Base-by-base conservation (phyloP, 345 rosid genomes). In the Ricinus communis region DNA sequence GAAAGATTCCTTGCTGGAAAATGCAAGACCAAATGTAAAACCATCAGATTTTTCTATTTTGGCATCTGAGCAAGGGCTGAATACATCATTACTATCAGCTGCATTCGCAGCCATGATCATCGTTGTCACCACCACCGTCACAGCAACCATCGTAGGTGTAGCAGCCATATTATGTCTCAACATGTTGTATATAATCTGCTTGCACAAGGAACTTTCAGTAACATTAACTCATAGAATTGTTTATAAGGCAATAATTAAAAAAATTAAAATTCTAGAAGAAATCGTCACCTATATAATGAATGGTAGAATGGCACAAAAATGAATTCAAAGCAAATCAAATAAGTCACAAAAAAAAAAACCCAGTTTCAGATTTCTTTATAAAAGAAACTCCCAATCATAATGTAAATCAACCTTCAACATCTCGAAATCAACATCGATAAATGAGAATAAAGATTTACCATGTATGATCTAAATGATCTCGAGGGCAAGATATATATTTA, bases 1-100 rank as follows among this genome's bases (percentile, higher is more conserved):
- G 80, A 95, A 90, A 15, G 86, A 83, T 38, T 88, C 96, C 67
- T 58, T 89, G 25, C 71, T 53, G 0, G 99, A 90, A 66, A 92
- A 86, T 0, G 85, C 97, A 12, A 91, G 46, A 16, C 97, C 97
- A 22, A 95, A 71, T 22, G 93, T 79, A 71, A 95, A 95, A 30
- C 99, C 99, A 66, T 87, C 92, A 6, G 77, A 76, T 86, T 76
- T 91, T 81, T 83, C 85, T 52, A 89, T 76, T 28, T 76, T 68
- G 5, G 95, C 73, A 71, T 94, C 97, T 4, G 74, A 76, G 62
- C 98, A 92, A 11, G 99, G 99, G 72, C 76, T 77, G 25, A 70
- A 87, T 25, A 86, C 90, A 8, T 22, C 69, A 51, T 94, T 91
- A 4, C 81, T 79, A 77, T 88, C 96, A 11, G 4, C 76, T 53